phyloP scores from a whole-genome alignment of 129 eudicot genomes.

The Helianthus annuus region HanXRQr2.0-SUNRISE NC_035449.2:39847329-39847828 shows the following conservation, averaged over 20 bases:
- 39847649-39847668: not conserved
- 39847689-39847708: not conserved
- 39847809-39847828: conserved; percentile 4
- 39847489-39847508: not conserved
- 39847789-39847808: conserved; percentile 1
- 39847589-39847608: not conserved
- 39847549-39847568: not conserved
- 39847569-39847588: not conserved
- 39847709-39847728: not conserved
- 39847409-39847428: not conserved
- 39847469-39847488: not conserved
- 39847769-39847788: not conserved
- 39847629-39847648: not conserved
- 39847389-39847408: not conserved
- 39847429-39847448: not conserved
- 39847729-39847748: conserved; percentile 2
- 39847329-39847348: not conserved
- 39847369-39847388: not conserved
- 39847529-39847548: not conserved
- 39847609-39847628: conserved; percentile 1
- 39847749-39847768: not conserved
- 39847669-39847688: conserved; percentile 1
- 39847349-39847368: not conserved
- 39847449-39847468: not conserved
- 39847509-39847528: not conserved